Evolutionary conservation across 2,329 filamentous ascomycete species (phyloP).

Genomic region (Diaporthe sp.): DNA sequence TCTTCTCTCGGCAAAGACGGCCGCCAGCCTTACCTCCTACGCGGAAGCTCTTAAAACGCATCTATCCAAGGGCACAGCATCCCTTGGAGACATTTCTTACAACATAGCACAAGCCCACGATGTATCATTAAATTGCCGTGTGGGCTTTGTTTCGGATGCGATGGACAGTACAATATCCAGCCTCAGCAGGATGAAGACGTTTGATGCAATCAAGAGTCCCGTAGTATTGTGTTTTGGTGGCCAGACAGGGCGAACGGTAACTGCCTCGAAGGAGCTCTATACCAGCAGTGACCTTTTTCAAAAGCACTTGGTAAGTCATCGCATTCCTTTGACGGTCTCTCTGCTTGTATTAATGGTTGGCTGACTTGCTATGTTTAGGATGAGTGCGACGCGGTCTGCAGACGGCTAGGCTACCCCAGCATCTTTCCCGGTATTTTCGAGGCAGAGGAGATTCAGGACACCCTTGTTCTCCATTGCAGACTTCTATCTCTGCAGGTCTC

Average conservation of each 20-base stretch:
- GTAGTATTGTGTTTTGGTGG: constrained; percentile 52
- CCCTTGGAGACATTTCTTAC: constrained; percentile 6
- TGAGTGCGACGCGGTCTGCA: constrained; percentile 44
- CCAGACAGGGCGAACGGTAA: constrained; percentile 44
- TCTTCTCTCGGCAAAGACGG: constrained; percentile 35
- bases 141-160: not conserved
- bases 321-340: not conserved
- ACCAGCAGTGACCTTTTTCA: constrained; percentile 41
- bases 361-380: constrained; percentile 31
- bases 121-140: constrained; percentile 9
- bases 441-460: constrained; percentile 40
- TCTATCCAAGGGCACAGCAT: not conserved
- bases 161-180: not conserved
- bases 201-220: constrained; percentile 16
- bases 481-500: constrained; percentile 51
- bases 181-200: constrained; percentile 10
- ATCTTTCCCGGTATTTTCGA: constrained; percentile 46
- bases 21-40: constrained; percentile 30
- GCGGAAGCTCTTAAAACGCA: not conserved
- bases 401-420: constrained; percentile 42
- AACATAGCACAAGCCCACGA: constrained; percentile 21
- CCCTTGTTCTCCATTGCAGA: constrained; percentile 46
- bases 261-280: constrained; percentile 43
- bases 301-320: constrained; percentile 42
- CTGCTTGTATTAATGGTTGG: not conserved